These are phyloP conservation scores for Mrakiaceae sp. DNA, from an alignment of 1,284 basidiomycete genomes.

Conservation along the genomic window DNA sequence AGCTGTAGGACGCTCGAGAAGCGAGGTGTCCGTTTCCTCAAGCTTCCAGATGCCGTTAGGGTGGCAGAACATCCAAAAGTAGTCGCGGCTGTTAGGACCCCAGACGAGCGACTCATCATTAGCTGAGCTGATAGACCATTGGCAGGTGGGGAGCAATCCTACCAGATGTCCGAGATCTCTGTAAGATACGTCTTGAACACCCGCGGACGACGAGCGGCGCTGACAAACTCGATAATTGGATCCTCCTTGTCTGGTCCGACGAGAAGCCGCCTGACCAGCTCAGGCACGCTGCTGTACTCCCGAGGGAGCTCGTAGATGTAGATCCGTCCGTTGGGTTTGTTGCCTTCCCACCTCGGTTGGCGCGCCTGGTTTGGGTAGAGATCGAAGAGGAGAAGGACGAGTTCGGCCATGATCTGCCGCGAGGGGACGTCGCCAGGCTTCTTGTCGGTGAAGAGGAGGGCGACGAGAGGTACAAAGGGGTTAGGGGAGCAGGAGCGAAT, in stretches of 20 bases:
- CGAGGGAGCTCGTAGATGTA: neutral
- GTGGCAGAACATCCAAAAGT: conserved; percentile 99
- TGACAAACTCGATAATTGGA: conserved; percentile 66
- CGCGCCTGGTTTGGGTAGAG: conserved; percentile 47
- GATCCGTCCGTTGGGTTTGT: neutral
- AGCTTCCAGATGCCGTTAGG: conserved; percentile 83
- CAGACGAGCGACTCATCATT: neutral
- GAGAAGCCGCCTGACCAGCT: conserved; percentile 30
- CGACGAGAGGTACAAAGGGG: conserved; percentile 71
- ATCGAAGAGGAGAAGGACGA: conserved; percentile 70
- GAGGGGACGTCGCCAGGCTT: conserved; percentile 87
- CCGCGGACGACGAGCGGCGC: conserved; percentile 64
- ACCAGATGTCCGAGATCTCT: conserved; percentile 69
- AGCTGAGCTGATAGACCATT: neutral
- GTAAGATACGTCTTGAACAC: conserved; percentile 84
- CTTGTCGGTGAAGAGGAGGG: conserved; percentile 88
- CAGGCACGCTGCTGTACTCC: conserved; percentile 16
- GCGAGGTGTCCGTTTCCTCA: conserved; percentile 63
- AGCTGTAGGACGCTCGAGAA: conserved; percentile 80
- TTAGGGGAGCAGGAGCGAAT: conserved; percentile 70
- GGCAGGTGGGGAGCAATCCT: neutral
- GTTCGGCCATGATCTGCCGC: conserved; percentile 79
- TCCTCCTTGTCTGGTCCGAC: conserved; percentile 29
- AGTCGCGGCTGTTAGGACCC: conserved; percentile 52
- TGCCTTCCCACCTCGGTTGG: conserved; percentile 1